Evolutionary conservation across 768 basidiomycete species (phyloP).

Genomic region (Suillus cothurnatus): DNA sequence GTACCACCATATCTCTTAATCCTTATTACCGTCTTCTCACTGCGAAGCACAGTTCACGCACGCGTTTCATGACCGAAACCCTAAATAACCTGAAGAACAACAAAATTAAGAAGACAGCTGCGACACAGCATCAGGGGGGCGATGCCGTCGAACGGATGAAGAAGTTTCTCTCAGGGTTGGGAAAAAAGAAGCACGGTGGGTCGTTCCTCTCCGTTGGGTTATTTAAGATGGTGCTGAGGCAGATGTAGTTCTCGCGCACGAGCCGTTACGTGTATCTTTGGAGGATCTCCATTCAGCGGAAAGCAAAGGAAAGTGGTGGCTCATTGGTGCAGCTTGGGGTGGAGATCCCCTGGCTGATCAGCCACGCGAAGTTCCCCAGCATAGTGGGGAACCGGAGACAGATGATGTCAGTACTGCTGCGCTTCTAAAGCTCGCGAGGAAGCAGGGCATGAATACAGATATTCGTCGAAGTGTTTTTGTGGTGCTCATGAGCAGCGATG

Average conservation of each 20-base stretch:
- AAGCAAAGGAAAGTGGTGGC: conserved; percentile 97
- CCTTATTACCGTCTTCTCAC: neutral
- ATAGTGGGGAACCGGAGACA: conserved; percentile 24
- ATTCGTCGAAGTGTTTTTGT: conserved; percentile 90
- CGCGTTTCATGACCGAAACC: conserved; percentile 95
- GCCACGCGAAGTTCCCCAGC: conserved; percentile 37
- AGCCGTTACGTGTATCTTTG: conserved; percentile 83
- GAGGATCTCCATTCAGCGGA: conserved; percentile 84
- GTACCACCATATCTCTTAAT: conserved; percentile 35
- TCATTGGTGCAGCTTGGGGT: conserved; percentile 94
- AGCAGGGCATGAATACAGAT: conserved; percentile 99
- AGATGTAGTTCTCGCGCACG: conserved; percentile 73
- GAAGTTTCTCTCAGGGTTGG: conserved; percentile 76
- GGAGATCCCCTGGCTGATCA: conserved; percentile 88
- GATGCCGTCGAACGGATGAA: conserved; percentile 87
- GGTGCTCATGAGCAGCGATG: conserved; percentile 94
- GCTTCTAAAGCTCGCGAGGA: conserved; percentile 80
- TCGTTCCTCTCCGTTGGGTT: neutral
- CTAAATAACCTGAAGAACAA: conserved; percentile 92
- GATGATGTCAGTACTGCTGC: conserved; percentile 38
- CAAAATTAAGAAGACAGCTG: conserved; percentile 65
- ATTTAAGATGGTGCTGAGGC: neutral
- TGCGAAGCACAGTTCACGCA: conserved; percentile 66
- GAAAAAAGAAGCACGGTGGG: conserved; percentile 75
- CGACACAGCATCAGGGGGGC: conserved; percentile 66